Base-by-base conservation (phyloP, 352 stramenopile species). In the Blastocystis sp. region DNA sequence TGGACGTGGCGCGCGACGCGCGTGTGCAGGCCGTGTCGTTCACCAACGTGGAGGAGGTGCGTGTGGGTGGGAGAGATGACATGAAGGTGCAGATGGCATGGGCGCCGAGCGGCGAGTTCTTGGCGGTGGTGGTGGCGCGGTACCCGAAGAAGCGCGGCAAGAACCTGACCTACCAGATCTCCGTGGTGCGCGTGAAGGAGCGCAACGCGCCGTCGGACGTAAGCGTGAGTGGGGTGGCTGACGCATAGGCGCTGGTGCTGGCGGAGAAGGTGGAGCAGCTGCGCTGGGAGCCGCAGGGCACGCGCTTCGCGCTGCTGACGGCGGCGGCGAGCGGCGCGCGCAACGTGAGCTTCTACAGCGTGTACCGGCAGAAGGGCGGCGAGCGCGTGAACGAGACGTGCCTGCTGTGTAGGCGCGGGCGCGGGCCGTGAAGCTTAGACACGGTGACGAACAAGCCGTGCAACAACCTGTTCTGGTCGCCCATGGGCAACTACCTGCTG, bases 341-440 rank as follows among this genome's bases (percentile, higher is more conserved):
- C 38, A 81, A 81, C n/a, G 53, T 69, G 34, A 9, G 7, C 11
- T 81, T 81, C n/a, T 81, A 69, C 71, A 23, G 21, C 9, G 71
- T 81, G 10, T 48, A n/a, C n/a, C 5, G 23, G 43, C 14, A n/a
- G 14, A 64, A 48, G 41, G 23, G 28, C 5, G n/a, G 21, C 9
- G n/a, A 9, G 60, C 40, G 7, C 7, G 17, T 74, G 60, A 40
- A 81, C 41, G 60, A 69, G 52, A 21, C n/a, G 21, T 38, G 10
- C 17, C 21, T 48, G 21, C 34, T 69, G 10, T 76, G 60, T 81
- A 66, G 41, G 34, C 10, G 38, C 34, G 10, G 38, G 19, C n/a
- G 9, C 7, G 17, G 10, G 7, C 10, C n/a, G 11, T 81, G 9
- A 38, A 23, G 28, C 7, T 14, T 78, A 81, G 53, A 81, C 62